phyloP scores from a whole-genome alignment of 495 filamentous ascomycete genomes.

The Daldinia loculata region DNA sequence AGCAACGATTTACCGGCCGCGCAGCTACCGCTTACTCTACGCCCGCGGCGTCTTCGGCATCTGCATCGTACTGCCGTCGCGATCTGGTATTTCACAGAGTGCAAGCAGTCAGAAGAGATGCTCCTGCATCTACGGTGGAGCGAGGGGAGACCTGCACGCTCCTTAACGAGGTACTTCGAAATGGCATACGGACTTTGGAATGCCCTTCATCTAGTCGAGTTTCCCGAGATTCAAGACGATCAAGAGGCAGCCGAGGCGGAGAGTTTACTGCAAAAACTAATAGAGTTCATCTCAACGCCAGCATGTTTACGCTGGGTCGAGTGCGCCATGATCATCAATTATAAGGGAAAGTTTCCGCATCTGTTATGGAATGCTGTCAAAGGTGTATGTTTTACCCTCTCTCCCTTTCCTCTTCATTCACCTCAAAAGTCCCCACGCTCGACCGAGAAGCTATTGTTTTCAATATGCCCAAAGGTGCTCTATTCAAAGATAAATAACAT shows the following conservation, averaged over 20 bases:
- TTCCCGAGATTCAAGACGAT: conserved; percentile 26
- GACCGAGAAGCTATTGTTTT: background rate
- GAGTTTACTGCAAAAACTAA: conserved; percentile 20
- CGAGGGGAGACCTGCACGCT: background rate
- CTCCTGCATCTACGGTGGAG: conserved; percentile 16
- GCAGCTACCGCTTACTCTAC: conserved; percentile 18
- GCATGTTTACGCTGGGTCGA: conserved; percentile 45
- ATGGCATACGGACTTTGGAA: conserved; percentile 44
- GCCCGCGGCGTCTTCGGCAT: conserved; percentile 26
- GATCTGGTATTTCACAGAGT: conserved; percentile 32
- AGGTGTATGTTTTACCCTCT: conserved; percentile 1
- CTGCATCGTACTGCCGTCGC: conserved; percentile 29
- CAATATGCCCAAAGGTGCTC: too few relatives aligned
- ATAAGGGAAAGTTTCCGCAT: conserved; percentile 33
- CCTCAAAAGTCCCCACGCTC: background rate
- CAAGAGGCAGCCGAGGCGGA: conserved; percentile 22
- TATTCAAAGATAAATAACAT: background rate
- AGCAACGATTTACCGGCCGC: conserved; percentile 20
- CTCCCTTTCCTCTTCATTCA: background rate
- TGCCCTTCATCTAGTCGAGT: conserved; percentile 27
- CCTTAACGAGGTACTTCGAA: conserved; percentile 34
- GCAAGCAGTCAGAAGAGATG: conserved; percentile 13
- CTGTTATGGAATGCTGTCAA: conserved; percentile 38
- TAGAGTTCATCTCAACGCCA: conserved; percentile 26
- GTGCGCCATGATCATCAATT: conserved; percentile 44